phyloP scores from a whole-genome alignment of 1,284 basidiomycete species.

The Austroboletus novae-zelandiae region DNA sequence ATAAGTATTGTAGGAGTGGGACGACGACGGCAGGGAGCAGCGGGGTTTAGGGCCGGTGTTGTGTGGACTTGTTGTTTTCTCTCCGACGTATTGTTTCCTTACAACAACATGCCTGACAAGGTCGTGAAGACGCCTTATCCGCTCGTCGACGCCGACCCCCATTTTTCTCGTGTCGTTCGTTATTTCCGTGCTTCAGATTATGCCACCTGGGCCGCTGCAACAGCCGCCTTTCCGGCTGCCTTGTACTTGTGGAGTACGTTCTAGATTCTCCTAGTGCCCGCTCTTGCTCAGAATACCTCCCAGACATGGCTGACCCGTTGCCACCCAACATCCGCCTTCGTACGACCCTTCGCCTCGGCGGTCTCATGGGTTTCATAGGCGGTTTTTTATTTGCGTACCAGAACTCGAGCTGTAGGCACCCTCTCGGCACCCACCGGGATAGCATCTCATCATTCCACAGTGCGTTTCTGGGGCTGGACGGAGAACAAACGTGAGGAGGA shows the following conservation, averaged over 20 bases:
- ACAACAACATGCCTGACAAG: slow-evolving; percentile 61
- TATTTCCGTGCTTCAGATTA: slow-evolving; percentile 92
- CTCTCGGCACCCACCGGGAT: slow-evolving; percentile 9
- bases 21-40: slow-evolving; percentile 15
- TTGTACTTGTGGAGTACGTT: slow-evolving; percentile 73
- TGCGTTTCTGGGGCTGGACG: slow-evolving; percentile 95
- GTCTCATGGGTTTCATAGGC: slow-evolving; percentile 70
- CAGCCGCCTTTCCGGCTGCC: slow-evolving; percentile 75
- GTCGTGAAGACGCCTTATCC: slow-evolving; percentile 73
- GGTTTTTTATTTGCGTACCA: slow-evolving; percentile 97
- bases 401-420: slow-evolving; percentile 72
- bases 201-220: slow-evolving; percentile 78
- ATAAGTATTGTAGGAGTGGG: slow-evolving; percentile 8
- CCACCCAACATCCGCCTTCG: slow-evolving; percentile 34
- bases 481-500: slow-evolving; percentile 88
- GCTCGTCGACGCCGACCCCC: slow-evolving; percentile 91
- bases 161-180: slow-evolving; percentile 83
- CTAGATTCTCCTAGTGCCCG: slow-evolving; percentile 1
- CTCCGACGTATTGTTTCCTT: neutral
- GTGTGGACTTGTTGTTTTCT: slow-evolving; percentile 10
- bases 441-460: slow-evolving; percentile 33
- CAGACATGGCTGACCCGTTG: slow-evolving; percentile 48
- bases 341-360: slow-evolving; percentile 31
- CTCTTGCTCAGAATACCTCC: slow-evolving; percentile 9
- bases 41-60: slow-evolving; percentile 31